These are phyloP conservation scores for Insectozyma bohioensis DNA, from an alignment of 1,139 yeast genomes.

Conservation along the genomic window DNA sequence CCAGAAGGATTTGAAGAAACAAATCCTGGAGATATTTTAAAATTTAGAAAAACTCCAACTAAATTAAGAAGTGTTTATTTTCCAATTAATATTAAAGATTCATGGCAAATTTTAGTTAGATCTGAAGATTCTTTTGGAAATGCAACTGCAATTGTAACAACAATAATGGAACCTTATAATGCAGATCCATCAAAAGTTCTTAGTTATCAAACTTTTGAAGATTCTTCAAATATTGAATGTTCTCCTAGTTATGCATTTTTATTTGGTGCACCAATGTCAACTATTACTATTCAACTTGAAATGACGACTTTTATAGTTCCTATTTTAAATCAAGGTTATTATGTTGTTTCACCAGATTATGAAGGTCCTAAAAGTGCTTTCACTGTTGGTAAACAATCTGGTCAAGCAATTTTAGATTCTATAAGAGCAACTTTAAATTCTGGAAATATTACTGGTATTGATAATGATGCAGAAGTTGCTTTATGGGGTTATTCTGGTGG, in stretches of 20 bases:
- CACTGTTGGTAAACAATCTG: slow-evolving; percentile 25
- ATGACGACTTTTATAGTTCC: slow-evolving; percentile 19
- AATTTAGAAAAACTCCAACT: slow-evolving; percentile 23
- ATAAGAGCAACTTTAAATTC: slow-evolving; percentile 22
- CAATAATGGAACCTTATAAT: slow-evolving; percentile 31
- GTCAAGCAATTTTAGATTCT: slow-evolving; percentile 22
- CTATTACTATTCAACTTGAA: slow-evolving; percentile 19
- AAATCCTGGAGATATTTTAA: slow-evolving; percentile 27
- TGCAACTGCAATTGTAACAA: slow-evolving; percentile 32
- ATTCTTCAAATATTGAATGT: slow-evolving; percentile 15
- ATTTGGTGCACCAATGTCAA: slow-evolving; percentile 13
- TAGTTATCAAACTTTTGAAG: slow-evolving; percentile 19
- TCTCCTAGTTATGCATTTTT: slow-evolving; percentile 17
- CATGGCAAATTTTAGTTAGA: slow-evolving; percentile 35
- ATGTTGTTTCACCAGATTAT: slow-evolving; percentile 27
- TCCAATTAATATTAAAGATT: slow-evolving; percentile 16
- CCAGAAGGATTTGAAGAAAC: slow-evolving; percentile 25
- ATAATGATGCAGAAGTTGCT: slow-evolving; percentile 19
- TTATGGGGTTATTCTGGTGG: slow-evolving; percentile 35
- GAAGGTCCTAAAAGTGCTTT: slow-evolving; percentile 23
- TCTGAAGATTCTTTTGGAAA: slow-evolving; percentile 30
- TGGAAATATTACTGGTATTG: slow-evolving; percentile 21
- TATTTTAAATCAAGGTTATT: slow-evolving; percentile 26
- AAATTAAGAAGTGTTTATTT: slow-evolving; percentile 17
- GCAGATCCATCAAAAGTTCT: slow-evolving; percentile 23